Conservation (phyloP, 139 green algal genomes). For the Asterochloris sp. region DNA sequence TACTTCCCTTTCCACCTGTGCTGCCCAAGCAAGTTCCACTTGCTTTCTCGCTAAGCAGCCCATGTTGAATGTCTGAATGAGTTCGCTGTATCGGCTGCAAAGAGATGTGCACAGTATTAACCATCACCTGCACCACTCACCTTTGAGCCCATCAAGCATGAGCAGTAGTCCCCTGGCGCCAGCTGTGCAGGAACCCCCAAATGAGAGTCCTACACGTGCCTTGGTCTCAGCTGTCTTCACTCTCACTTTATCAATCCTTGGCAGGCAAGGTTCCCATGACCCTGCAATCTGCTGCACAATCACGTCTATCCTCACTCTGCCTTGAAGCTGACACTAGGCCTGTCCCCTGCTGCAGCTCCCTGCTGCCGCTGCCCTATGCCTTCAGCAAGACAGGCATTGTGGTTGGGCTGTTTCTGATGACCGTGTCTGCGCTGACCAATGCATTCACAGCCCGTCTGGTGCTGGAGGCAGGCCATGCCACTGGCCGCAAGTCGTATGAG, state of each 20-base stretch:
- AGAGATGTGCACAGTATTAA: no score
- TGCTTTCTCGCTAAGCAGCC: no score
- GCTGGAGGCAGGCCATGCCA: slow-evolving; percentile 44
- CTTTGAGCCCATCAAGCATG: no score
- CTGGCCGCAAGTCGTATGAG: slow-evolving; percentile 60
- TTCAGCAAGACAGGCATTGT: slow-evolving; percentile 64
- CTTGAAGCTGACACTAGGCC: slow-evolving; percentile 9
- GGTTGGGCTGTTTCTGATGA: slow-evolving; percentile 46
- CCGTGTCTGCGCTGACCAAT: slow-evolving; percentile 59
- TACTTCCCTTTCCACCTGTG: no score
- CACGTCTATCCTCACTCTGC: neutral
- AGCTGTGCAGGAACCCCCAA: no score
- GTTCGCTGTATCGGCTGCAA: no score
- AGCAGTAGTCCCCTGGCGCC: no score
- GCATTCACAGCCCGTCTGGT: slow-evolving; percentile 58
- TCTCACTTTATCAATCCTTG: slow-evolving; percentile 45
- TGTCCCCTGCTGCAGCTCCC: slow-evolving; percentile 39
- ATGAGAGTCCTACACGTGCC: neutral
- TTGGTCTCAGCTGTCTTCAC: slow-evolving; percentile 31
- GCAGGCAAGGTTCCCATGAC: slow-evolving; percentile 26
- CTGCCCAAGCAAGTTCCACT: no score
- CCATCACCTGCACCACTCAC: no score
- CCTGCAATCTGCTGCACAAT: neutral
- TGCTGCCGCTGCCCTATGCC: slow-evolving; percentile 73
- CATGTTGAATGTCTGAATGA: no score